Evolutionary conservation across 2,329 filamentous ascomycete species (phyloP).

Genomic region (Arthroderma sp.): DNA sequence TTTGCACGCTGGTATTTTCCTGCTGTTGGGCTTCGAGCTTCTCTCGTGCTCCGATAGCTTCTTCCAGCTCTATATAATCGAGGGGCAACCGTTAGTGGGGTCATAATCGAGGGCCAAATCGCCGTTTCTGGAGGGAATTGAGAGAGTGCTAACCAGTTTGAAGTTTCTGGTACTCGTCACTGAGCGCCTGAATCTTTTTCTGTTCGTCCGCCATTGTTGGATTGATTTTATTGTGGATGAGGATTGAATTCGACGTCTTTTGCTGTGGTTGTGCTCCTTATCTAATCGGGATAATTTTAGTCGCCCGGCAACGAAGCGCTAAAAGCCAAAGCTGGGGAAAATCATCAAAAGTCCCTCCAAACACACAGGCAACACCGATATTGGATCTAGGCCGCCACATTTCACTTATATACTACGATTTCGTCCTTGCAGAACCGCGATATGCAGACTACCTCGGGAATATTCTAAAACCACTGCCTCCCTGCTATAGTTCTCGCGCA

Average conservation of each 20-base stretch:
- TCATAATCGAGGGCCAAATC: neutral
- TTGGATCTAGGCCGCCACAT: conserved; percentile 1
- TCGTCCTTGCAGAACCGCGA: neutral
- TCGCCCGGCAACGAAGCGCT: conserved; percentile 9
- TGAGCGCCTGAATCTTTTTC: conserved; percentile 65
- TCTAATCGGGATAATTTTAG: neutral
- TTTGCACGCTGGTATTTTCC: conserved; percentile 79
- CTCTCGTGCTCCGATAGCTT: conserved; percentile 64
- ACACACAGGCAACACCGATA: neutral
- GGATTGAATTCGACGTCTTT: neutral
- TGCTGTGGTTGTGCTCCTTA: neutral
- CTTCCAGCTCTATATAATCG: conserved; percentile 58
- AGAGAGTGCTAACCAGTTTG: conserved; percentile 55
- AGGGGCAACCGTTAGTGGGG: neutral
- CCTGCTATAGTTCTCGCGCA: neutral
- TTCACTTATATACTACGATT: neutral
- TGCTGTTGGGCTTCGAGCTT: conserved; percentile 86
- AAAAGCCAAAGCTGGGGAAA: conserved; percentile 9
- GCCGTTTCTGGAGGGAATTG: neutral
- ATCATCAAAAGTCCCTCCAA: neutral
- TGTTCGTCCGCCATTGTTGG: conserved; percentile 57
- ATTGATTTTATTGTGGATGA: neutral
- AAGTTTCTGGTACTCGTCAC: conserved; percentile 75
- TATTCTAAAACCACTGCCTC: neutral
- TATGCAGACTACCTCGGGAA: neutral